Conservation (phyloP, 2,329 filamentous ascomycete genomes). For the Penicillium oxalicum region DNA sequence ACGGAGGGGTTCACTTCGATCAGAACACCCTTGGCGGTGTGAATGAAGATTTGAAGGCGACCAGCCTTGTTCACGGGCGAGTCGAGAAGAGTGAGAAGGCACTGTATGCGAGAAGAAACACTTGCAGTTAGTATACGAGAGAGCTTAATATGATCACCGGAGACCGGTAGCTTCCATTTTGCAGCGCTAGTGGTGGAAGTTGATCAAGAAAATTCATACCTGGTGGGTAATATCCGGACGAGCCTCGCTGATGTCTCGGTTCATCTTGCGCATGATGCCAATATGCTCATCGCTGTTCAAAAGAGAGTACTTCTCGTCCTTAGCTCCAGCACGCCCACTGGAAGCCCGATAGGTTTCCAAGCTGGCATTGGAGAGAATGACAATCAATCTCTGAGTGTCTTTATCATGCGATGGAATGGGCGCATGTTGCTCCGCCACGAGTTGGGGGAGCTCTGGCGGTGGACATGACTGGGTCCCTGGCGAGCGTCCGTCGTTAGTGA, state of each 20-base stretch:
- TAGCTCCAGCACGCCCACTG: conserved; percentile 57
- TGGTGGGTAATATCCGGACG: conserved; percentile 97
- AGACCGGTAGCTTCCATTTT: not conserved
- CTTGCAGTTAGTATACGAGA: not conserved
- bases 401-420: conserved; percentile 83
- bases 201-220: conserved; percentile 50
- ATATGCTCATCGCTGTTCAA: conserved; percentile 99
- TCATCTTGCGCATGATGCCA: conserved; percentile 99
- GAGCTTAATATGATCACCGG: not conserved
- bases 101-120: conserved; percentile 52
- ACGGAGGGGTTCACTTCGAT: conserved; percentile 98
- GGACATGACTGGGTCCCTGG: conserved; percentile 90
- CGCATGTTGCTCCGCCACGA: conserved; percentile 86
- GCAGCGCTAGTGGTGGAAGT: not conserved
- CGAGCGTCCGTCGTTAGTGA: conserved; percentile 23
- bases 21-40: conserved; percentile 92
- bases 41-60: conserved; percentile 96
- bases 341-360: conserved; percentile 95
- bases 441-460: conserved; percentile 79
- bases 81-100: conserved; percentile 90
- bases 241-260: conserved; percentile 94
- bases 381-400: conserved; percentile 83
- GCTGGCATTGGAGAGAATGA: conserved; percentile 93
- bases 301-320: conserved; percentile 90
- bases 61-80: conserved; percentile 98